Conservation (phyloP, 2,329 filamentous ascomycete species). For the Epichloe glyceriae region DNA sequence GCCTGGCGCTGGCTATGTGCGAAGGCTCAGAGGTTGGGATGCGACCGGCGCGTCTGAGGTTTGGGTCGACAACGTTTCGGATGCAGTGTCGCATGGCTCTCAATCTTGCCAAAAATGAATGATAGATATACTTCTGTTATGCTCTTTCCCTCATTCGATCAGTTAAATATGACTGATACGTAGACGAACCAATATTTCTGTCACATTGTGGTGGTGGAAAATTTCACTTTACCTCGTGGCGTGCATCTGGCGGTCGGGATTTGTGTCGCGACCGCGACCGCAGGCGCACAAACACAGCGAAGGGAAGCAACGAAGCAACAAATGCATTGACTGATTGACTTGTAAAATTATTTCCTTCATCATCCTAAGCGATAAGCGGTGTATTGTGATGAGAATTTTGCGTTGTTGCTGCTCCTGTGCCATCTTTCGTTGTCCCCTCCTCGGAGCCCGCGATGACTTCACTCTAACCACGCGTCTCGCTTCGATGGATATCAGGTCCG, state of each 20-base stretch:
- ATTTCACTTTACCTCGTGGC: background rate
- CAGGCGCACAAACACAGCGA: background rate
- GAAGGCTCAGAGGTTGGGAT: background rate
- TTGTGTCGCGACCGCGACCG: background rate
- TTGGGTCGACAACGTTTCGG: background rate
- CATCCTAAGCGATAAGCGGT: background rate
- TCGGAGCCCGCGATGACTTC: constrained; percentile 4
- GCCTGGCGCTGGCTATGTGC: background rate
- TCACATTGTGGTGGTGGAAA: background rate
- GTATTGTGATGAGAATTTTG: background rate
- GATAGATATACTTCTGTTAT: background rate
- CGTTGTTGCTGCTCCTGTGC: background rate
- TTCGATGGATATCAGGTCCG: background rate
- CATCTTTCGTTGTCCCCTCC: background rate
- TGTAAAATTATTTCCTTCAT: too few relatives aligned
- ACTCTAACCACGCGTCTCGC: background rate
- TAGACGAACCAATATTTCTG: background rate
- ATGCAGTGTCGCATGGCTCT: background rate
- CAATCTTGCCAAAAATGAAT: background rate
- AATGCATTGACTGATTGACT: too few relatives aligned
- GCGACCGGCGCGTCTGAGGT: background rate
- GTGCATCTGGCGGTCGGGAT: background rate
- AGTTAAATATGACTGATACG: background rate
- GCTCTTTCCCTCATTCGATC: background rate
- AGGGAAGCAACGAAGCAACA: too few relatives aligned